phyloP scores from a whole-genome alignment of 345 rosid genomes.

The Acer campestre region DNA sequence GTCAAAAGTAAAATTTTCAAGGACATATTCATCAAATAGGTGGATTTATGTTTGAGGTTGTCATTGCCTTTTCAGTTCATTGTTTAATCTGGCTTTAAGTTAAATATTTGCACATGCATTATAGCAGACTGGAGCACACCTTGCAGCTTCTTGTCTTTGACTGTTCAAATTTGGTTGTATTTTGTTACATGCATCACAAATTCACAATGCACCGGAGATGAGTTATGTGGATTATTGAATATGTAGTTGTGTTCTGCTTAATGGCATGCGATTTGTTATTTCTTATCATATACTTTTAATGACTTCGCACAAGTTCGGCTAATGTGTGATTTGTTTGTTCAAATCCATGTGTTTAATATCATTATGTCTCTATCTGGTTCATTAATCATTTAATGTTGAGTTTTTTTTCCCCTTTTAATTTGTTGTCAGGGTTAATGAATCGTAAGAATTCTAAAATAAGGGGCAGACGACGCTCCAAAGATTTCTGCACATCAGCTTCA shows the following conservation, averaged over 20 bases:
- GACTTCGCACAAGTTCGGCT: background rate
- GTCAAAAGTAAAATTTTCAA: background rate
- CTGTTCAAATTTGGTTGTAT: background rate
- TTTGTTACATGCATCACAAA: background rate
- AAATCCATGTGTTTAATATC: background rate
- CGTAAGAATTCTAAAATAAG: constrained; percentile 26
- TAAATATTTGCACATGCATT: background rate
- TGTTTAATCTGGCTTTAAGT: background rate
- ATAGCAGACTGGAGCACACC: background rate
- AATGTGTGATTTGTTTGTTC: background rate
- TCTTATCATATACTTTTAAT: background rate
- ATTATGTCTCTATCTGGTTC: background rate
- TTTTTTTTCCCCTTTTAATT: constrained; percentile 11
- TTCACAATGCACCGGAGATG: background rate
- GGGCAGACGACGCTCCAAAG: constrained; percentile 49
- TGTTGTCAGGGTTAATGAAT: constrained; percentile 53
- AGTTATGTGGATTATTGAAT: background rate
- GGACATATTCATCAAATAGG: background rate
- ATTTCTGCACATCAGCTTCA: constrained; percentile 31
- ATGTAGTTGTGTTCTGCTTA: background rate
- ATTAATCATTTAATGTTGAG: background rate
- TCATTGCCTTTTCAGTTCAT: background rate
- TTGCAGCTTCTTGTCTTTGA: background rate
- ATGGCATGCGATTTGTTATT: background rate
- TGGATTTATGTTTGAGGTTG: background rate